These are phyloP conservation scores for Alternaria tenuissima DNA, from an alignment of 2,329 filamentous ascomycete genomes.

Conservation along the genomic window DNA sequence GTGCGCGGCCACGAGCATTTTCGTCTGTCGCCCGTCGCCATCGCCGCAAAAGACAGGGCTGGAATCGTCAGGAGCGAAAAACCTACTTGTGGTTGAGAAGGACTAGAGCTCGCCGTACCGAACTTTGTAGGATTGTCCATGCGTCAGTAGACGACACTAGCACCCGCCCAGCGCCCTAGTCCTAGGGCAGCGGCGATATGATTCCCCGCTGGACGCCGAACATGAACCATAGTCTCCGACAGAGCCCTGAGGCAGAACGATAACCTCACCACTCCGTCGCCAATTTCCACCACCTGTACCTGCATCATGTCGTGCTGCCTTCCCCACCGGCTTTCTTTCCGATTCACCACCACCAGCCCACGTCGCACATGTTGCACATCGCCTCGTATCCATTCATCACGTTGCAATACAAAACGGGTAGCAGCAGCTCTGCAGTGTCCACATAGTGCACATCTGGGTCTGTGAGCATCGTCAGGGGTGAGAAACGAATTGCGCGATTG, in stretches of 20 bases:
- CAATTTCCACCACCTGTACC: slow-evolving; percentile 12
- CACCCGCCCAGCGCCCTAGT: not conserved
- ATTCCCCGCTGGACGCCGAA: not conserved
- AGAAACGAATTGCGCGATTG: slow-evolving; percentile 7
- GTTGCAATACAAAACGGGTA: slow-evolving; percentile 19
- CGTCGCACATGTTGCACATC: slow-evolving; percentile 21
- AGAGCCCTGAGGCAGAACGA: not conserved
- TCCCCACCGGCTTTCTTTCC: slow-evolving; percentile 2
- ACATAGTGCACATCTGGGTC: slow-evolving; percentile 3
- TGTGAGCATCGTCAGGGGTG: slow-evolving; percentile 8
- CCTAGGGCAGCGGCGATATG: not conserved
- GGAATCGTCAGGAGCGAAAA: not conserved
- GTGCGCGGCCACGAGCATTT: not conserved
- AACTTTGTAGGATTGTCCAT: slow-evolving; percentile 13
- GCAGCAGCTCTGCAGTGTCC: slow-evolving; percentile 9
- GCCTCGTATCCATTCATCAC: slow-evolving; percentile 15
- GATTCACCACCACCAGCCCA: slow-evolving; percentile 16
- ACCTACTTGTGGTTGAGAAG: slow-evolving; percentile 9
- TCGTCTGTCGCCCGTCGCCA: not conserved
- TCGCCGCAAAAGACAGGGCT: not conserved
- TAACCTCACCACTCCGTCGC: not conserved
- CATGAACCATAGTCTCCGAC: not conserved
- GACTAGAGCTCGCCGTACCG: slow-evolving; percentile 14
- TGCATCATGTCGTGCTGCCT: slow-evolving; percentile 6
- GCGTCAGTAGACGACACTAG: slow-evolving; percentile 12